Percentiles rank a stretch among this genome's conserved stretches.
Evolutionary conservation across 345 rosid species (phyloP).

Genomic region (Ricinus communis): DNA sequence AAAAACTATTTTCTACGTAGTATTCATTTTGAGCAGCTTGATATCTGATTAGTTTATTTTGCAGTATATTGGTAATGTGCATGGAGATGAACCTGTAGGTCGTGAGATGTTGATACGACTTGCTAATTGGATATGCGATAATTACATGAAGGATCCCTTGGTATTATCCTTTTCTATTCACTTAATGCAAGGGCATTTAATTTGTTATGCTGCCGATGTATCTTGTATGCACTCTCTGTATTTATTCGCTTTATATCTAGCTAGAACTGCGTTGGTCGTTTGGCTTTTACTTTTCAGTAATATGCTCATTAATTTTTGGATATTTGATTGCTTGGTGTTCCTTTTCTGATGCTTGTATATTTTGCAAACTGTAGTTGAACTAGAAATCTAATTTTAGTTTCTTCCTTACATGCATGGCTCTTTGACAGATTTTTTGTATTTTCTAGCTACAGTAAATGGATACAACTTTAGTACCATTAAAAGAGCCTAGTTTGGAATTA

Average conservation of each 20-base stretch:
- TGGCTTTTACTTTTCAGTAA: not conserved
- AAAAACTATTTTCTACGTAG: not conserved
- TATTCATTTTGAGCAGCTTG: constrained; percentile 10
- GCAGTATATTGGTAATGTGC: constrained; percentile 94
- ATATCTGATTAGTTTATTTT: constrained; percentile 21
- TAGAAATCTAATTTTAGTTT: not conserved
- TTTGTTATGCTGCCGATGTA: not conserved
- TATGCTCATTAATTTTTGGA: not conserved
- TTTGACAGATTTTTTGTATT: constrained; percentile 2
- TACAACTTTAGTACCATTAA: not conserved
- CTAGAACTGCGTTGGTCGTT: constrained; percentile 1
- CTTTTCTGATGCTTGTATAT: not conserved
- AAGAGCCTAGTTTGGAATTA: not conserved
- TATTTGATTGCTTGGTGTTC: not conserved
- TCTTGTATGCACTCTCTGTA: not conserved
- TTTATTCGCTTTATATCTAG: not conserved
- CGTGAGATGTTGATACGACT: constrained; percentile 79
- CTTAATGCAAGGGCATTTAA: constrained; percentile 3
- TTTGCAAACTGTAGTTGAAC: not conserved
- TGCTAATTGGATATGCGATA: constrained; percentile 94
- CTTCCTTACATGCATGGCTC: not conserved
- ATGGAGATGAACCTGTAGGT: constrained; percentile 96
- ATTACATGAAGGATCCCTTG: constrained; percentile 69
- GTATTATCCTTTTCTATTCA: constrained; percentile 42
- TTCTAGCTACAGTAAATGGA: too few relatives aligned